Conservation (phyloP, 2,329 filamentous ascomycete genomes). For the Pyrenochaeta sp. region DNA sequence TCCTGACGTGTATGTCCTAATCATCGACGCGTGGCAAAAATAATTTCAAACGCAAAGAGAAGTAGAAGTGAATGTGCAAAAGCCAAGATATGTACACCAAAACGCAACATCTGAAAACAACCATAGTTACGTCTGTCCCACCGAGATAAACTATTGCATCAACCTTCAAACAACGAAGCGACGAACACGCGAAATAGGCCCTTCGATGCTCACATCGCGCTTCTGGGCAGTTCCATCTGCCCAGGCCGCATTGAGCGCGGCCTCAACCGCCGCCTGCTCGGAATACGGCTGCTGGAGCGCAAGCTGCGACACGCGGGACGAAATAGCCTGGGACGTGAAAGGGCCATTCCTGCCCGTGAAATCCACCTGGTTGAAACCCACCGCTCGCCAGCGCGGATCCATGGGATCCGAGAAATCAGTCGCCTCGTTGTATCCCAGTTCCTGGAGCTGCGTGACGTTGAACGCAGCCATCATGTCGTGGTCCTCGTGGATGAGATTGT, state of each 20-base stretch:
- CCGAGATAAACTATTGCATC: too few species aligned
- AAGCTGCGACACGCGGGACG: slow-evolving; percentile 14
- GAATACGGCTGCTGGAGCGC: slow-evolving; percentile 32
- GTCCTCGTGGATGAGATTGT: slow-evolving; percentile 56
- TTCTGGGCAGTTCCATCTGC: slow-evolving; percentile 14
- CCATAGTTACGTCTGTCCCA: too few species aligned
- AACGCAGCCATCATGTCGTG: slow-evolving; percentile 54
- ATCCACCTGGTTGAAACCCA: slow-evolving; percentile 17
- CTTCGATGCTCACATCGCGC: neutral
- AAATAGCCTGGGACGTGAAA: slow-evolving; percentile 22
- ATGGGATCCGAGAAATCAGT: slow-evolving; percentile 36
- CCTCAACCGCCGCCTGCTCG: slow-evolving; percentile 27
- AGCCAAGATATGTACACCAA: too few species aligned
- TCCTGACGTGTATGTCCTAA: too few species aligned
- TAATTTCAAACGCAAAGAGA: too few species aligned
- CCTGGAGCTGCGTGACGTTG: slow-evolving; percentile 47
- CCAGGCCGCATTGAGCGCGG: slow-evolving; percentile 23
- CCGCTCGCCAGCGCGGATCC: slow-evolving; percentile 27
- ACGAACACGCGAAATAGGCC: neutral
- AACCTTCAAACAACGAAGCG: neutral
- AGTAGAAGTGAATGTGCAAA: too few species aligned
- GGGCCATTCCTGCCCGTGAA: slow-evolving; percentile 18
- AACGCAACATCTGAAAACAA: too few species aligned
- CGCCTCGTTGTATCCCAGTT: slow-evolving; percentile 37
- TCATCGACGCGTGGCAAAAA: too few species aligned